phyloP scores from a whole-genome alignment of 768 basidiomycete species.

The Trametes cingulata region DNA sequence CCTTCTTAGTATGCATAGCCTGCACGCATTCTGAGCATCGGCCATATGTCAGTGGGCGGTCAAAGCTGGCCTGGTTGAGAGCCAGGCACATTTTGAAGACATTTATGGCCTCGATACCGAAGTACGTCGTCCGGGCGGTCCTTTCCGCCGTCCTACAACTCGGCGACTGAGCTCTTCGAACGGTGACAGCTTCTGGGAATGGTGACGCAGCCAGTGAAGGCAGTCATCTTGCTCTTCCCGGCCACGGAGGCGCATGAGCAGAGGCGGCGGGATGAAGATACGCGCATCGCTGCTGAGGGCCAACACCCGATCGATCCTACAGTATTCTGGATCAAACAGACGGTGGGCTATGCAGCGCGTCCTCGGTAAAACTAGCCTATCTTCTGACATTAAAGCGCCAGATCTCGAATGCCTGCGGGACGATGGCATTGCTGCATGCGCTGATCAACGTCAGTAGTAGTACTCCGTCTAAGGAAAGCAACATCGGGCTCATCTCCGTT shows the following conservation, averaged over 20 bases:
- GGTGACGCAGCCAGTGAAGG: slow-evolving; percentile 75
- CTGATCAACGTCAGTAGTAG: slow-evolving; percentile 66
- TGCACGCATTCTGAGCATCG: neutral
- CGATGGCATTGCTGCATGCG: slow-evolving; percentile 37
- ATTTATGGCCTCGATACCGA: slow-evolving; percentile 73
- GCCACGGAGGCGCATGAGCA: slow-evolving; percentile 50
- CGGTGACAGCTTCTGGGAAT: slow-evolving; percentile 61
- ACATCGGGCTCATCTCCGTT: neutral
- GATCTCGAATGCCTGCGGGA: slow-evolving; percentile 37
- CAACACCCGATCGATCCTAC: slow-evolving; percentile 56
- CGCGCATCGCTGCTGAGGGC: slow-evolving; percentile 46
- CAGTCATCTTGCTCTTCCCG: slow-evolving; percentile 87
- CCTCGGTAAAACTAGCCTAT: no score
- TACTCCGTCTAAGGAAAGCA: neutral
- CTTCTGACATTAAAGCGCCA: slow-evolving; percentile 2
- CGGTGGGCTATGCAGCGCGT: slow-evolving; percentile 45
- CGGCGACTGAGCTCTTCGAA: no score
- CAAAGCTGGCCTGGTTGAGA: slow-evolving; percentile 60
- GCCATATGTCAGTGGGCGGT: slow-evolving; percentile 56
- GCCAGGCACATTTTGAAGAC: slow-evolving; percentile 59
- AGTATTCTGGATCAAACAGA: slow-evolving; percentile 90
- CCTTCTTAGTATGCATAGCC: no score
- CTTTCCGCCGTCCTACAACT: neutral
- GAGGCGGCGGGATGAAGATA: slow-evolving; percentile 61
- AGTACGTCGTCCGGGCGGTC: slow-evolving; percentile 37